These are phyloP conservation scores for Fraxinus albicans DNA, from an alignment of 305 asterid species.

Conservation along the genomic window DNA sequence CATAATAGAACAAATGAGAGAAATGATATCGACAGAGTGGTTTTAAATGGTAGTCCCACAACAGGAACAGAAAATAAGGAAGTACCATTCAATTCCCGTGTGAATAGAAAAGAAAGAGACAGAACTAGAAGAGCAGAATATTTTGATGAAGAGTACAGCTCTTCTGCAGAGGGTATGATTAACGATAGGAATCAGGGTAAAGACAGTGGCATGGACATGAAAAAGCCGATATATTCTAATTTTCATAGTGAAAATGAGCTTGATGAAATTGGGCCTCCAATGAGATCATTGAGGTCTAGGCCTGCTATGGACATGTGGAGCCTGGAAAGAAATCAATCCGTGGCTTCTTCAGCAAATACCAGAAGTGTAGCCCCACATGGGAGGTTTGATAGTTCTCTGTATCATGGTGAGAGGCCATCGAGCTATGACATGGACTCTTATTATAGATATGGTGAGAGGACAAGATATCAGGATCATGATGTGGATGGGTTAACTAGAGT, in stretches of 20 bases:
- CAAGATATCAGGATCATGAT: constrained; percentile 42
- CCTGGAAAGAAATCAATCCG: constrained; percentile 30
- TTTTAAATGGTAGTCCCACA: constrained; percentile 33
- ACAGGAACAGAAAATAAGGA: constrained; percentile 42
- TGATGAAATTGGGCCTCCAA: constrained; percentile 38
- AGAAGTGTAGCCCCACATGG: constrained; percentile 34
- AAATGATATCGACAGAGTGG: constrained; percentile 33
- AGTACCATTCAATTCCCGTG: constrained; percentile 30
- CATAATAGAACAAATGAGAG: constrained; percentile 22
- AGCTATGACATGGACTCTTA: constrained; percentile 43
- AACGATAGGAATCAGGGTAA: constrained; percentile 33
- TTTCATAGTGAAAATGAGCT: constrained; percentile 30
- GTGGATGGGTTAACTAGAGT: constrained; percentile 48
- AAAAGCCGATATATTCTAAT: constrained; percentile 37
- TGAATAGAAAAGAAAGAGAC: constrained; percentile 44
- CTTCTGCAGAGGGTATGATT: constrained; percentile 35
- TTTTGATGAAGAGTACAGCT: constrained; percentile 39
- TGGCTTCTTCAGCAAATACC: constrained; percentile 30
- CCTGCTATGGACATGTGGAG: constrained; percentile 35
- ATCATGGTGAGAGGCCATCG: constrained; percentile 62
- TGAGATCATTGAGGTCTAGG: constrained; percentile 48
- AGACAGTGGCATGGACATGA: constrained; percentile 32
- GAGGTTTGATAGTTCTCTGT: constrained; percentile 40
- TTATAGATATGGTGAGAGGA: constrained; percentile 46
- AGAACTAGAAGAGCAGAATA: constrained; percentile 38